Percentiles rank a stretch among this genome's conserved stretches.
phyloP scores from a whole-genome alignment of 495 filamentous ascomycete genomes.

The Trichocladium antarcticum region DNA sequence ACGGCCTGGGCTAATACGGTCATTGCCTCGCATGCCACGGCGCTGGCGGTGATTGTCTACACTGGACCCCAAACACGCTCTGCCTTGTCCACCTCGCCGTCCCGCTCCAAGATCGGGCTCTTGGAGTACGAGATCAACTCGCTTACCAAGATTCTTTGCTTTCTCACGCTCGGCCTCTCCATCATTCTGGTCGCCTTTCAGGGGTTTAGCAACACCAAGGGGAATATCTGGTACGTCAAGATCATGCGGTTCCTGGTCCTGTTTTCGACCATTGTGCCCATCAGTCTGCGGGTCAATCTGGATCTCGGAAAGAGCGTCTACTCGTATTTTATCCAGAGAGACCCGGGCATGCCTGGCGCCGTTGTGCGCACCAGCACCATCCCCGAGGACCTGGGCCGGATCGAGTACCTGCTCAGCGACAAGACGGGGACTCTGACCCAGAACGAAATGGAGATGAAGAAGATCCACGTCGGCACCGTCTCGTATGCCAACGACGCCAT shows the following conservation, averaged over 20 bases:
- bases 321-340: conserved; percentile 86
- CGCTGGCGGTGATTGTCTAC: conserved; percentile 81
- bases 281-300: conserved; percentile 89
- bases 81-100: conserved; percentile 82
- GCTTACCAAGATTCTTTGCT: conserved; percentile 92
- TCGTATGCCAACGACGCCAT: conserved; percentile 97
- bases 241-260: conserved; percentile 93
- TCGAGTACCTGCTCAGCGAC: conserved; percentile 93
- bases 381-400: conserved; percentile 87
- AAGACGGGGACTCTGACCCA: conserved; percentile 97
- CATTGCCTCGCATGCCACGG: conserved; percentile 80
- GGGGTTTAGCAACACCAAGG: conserved; percentile 56
- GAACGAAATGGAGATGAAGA: conserved; percentile 98
- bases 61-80: conserved; percentile 92
- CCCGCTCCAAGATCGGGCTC: conserved; percentile 83
- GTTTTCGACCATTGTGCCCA: conserved; percentile 98
- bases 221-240: conserved; percentile 75
- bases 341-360: conserved; percentile 78
- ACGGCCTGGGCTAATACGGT: conserved; percentile 99
- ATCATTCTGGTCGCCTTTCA: conserved; percentile 82
- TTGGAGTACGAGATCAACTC: conserved; percentile 96
- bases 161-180: conserved; percentile 74
- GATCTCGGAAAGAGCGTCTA: conserved; percentile 97
- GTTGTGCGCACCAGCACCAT: conserved; percentile 96
- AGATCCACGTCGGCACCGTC: conserved; percentile 95